phyloP scores from a whole-genome alignment of 768 basidiomycete genomes.

The Podaxis sp. region DNA sequence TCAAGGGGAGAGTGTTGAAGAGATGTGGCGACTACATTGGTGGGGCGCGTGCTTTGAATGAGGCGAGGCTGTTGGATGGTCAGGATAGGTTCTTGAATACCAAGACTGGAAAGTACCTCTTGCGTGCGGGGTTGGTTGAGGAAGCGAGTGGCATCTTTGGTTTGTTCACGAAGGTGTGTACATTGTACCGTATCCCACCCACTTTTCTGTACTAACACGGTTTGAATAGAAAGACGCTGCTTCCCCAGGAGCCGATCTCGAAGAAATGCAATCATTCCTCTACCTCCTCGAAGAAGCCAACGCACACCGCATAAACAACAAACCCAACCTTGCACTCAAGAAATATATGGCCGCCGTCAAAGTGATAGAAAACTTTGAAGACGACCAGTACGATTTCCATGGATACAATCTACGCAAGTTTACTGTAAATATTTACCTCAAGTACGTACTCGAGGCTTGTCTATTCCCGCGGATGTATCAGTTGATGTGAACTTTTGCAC shows the following conservation, averaged over 20 bases:
- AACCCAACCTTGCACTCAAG: slow-evolving; percentile 80
- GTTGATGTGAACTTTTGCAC: slow-evolving; percentile 2
- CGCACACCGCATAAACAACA: slow-evolving; percentile 62
- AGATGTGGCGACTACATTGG: slow-evolving; percentile 77
- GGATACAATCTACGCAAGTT: slow-evolving; percentile 89
- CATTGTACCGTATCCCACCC: neutral
- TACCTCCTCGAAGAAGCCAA: slow-evolving; percentile 84
- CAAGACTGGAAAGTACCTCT: slow-evolving; percentile 87
- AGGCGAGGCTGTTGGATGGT: slow-evolving; percentile 82
- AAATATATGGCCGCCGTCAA: slow-evolving; percentile 75
- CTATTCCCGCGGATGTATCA: neutral
- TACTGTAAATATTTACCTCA: slow-evolving; percentile 81
- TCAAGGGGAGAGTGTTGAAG: slow-evolving; percentile 82
- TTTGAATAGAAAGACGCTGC: slow-evolving; percentile 75
- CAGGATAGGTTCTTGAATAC: slow-evolving; percentile 96
- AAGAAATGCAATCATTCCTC: slow-evolving; percentile 94
- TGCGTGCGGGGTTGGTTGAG: slow-evolving; percentile 78
- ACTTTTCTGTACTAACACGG: neutral
- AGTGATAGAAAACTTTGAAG: slow-evolving; percentile 87
- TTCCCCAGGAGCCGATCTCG: slow-evolving; percentile 74
- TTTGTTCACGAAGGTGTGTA: slow-evolving; percentile 84
- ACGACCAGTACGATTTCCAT: slow-evolving; percentile 98
- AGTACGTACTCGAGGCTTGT: slow-evolving; percentile 47
- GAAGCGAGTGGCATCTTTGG: slow-evolving; percentile 76
- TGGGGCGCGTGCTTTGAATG: slow-evolving; percentile 76